Percentiles rank a stretch among this genome's conserved stretches.
Conservation (phyloP, 768 basidiomycete genomes). For the Lyophyllum atratum region DNA sequence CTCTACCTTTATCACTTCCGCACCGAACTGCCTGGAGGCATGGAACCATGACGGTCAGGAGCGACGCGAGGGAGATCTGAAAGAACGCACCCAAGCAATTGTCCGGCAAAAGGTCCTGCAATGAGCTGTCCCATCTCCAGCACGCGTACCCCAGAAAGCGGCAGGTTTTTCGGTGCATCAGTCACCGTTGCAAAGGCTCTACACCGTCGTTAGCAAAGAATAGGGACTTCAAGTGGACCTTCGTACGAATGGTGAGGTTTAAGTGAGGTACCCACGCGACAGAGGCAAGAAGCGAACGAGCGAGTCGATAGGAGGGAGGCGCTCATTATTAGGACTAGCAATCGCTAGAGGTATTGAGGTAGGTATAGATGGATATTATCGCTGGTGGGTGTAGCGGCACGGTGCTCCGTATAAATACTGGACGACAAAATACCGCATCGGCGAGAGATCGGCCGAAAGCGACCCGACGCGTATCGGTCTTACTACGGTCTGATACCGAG, state of each 20-base stretch:
- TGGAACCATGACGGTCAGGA: neutral
- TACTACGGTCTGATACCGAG: neutral
- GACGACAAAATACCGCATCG: neutral
- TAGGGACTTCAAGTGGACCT: neutral
- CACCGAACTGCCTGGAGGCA: slow-evolving; percentile 60
- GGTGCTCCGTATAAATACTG: neutral
- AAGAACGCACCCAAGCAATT: slow-evolving; percentile 59
- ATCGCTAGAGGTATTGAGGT: neutral
- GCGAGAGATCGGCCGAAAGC: neutral
- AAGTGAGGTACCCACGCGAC: neutral
- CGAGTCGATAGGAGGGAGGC: neutral
- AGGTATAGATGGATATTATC: neutral
- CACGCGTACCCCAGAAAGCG: slow-evolving; percentile 63
- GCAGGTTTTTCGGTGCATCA: slow-evolving; percentile 38
- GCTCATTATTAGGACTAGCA: neutral
- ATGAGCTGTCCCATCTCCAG: slow-evolving; percentile 73
- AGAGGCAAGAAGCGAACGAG: neutral
- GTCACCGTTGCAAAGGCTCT: slow-evolving; percentile 17
- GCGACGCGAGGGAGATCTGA: neutral
- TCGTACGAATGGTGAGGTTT: neutral
- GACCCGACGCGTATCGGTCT: neutral
- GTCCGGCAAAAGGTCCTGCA: slow-evolving; percentile 73
- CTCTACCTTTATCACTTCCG: slow-evolving; percentile 74
- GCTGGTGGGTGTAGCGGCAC: neutral
- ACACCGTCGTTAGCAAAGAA: neutral